Evolutionary conservation across 345 rosid genomes (phyloP), one percentile per base, ranked within the genome.

Genomic region (Heritiera fomes): DNA sequence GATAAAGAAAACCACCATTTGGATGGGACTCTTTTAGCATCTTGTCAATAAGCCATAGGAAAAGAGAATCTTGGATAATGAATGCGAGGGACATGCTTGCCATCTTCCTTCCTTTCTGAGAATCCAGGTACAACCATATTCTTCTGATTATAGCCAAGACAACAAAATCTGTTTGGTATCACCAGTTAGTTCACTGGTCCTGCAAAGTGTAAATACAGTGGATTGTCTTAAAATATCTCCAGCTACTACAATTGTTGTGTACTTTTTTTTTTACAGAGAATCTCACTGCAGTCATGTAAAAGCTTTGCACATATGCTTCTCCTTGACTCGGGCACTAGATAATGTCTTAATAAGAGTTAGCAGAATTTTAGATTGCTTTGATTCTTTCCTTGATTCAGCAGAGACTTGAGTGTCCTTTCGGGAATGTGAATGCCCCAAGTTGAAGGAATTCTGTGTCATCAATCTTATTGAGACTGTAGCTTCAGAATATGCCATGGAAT

Each of bases 131-230:
- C 45, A 7, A 14, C 46, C 69, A 64, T 64, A 64, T 64, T 32
- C 41, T 71, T 28, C 41, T 50, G 41, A 46, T 30, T 50, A 46
- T 49, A 14, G 61, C 41, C 60, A 71, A 50, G 11, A 50, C 59
- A 28, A 71, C 14, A 34, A 46, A 11, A 52, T 71, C 59, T 71
- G 61, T 71, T 72, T 17, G 46, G 75, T 72, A 52, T 43, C 55
- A 43, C 55, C 34, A 45, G 46, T 23, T 12, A 47, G n/a, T 70
- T 45, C 40, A 14, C 7, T 41, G 55, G 55, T 45, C 73, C 55
- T 68, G 9, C 4, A 45, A 20, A 45, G 34, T 68, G 9, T 10
- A 45, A 20, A 45, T n/a, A 20, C 53, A 45, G 73, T 68, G 55
- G 13, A 17, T 41, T 41, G 73, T 45, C 34, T 70, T 12, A 0